phyloP scores from a whole-genome alignment of 2,329 filamentous ascomycete genomes.

The Ilyonectria sp. region DNA sequence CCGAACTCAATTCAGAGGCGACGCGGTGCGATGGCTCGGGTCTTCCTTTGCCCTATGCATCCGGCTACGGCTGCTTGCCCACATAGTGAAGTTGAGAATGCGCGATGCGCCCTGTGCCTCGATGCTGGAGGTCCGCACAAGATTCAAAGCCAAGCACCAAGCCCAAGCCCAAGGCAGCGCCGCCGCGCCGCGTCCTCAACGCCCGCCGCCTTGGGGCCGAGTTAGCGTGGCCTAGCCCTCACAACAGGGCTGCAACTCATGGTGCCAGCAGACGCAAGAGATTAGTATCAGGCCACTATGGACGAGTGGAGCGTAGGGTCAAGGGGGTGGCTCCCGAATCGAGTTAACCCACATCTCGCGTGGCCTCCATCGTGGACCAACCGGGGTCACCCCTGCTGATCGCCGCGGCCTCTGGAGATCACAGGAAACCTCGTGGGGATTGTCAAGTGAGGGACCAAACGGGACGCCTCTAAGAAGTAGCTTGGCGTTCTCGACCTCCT shows the following conservation, averaged over 20 bases:
- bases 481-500: conserved; percentile 26
- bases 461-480: conserved; percentile 33
- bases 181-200: conserved; percentile 13
- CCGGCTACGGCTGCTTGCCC: background rate
- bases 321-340: conserved; percentile 39
- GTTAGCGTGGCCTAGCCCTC: conserved; percentile 17
- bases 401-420: conserved; percentile 49
- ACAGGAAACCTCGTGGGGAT: conserved; percentile 48
- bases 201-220: conserved; percentile 23
- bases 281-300: conserved; percentile 50
- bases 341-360: conserved; percentile 51
- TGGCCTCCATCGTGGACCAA: conserved; percentile 44
- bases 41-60: conserved; percentile 7
- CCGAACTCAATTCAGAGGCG: background rate
- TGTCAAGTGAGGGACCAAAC: conserved; percentile 33
- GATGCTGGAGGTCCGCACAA: conserved; percentile 9
- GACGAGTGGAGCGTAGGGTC: conserved; percentile 39
- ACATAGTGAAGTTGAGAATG: conserved; percentile 5
- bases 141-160: conserved; percentile 16
- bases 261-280: conserved; percentile 43
- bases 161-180: conserved; percentile 18
- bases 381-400: conserved; percentile 48
- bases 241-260: conserved; percentile 42
- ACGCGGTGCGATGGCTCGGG: background rate
- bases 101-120: conserved; percentile 15